Base-by-base conservation (phyloP, 75 land plant genomes). In the Cryptomeria japonica region DNA sequence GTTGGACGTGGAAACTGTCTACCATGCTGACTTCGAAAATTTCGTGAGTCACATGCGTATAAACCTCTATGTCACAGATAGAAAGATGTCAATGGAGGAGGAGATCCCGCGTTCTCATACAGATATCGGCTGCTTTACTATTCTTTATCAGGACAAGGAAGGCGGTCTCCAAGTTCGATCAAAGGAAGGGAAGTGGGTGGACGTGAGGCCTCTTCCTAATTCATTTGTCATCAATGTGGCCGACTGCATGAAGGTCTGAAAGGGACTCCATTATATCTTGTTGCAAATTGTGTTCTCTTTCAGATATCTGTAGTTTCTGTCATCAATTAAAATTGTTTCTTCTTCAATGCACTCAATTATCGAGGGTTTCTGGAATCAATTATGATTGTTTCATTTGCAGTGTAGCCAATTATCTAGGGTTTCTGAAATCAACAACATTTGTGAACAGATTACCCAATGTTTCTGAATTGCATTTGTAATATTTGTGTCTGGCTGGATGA, bases 81-180 rank as follows among this genome's bases (percentile, higher is more conserved):
- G 77, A 34, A 34, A 25, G 13, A 64, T 64, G 70, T 13, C 77
- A 9, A 75, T 75, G 16, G 77, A 75, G 16, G 77, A 75, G 77
- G 77, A 75, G 77, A 12, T 34, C 37, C 37, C 37, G 36, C 34
- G 15, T 75, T 13, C 87, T 77, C 84, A 82, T 46, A 82, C 84
- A 82, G 84, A 82, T 13, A 82, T 46, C 51, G 47, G 84, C 13
- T 28, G n/a, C 84, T n/a, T 82, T 82, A 82, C 84, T 1, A n/a
- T 82, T 13, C 84, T 82, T 28, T 82, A 82, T 25, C 46, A 41
- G 39, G 83, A 11, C n/a, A 11, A 80, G 11, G 83, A 41, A 15
- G 83, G 47, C 3, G 83, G 83, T 11, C 83, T 80, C n/a, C 83
- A 80, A 47, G 49, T 82, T n/a, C 31, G 84, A 44, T 42, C 84